Evolutionary conservation across 2,329 filamentous ascomycete genomes (phyloP), one percentile per base, ranked within the genome.

Genomic region (Fusarium albosuccineum): DNA sequence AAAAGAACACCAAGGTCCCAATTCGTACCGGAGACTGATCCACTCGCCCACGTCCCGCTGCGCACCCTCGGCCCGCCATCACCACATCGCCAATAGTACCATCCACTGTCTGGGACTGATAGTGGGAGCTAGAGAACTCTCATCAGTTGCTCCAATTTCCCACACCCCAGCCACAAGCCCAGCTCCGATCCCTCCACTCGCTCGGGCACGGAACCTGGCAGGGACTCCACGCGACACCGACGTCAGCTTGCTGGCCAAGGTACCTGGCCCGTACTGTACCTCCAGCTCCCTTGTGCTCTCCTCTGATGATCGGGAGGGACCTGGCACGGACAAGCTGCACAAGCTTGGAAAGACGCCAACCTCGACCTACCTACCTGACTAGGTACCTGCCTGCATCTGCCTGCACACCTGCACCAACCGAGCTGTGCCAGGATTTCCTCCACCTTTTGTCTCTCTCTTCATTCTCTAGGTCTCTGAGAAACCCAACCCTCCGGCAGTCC

Each of bases 351-450:
- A 56, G 60, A 66, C 52, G 54, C 64, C 60, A 51, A 49, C 46
- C 40, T 52, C 48, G 30, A 63, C 61, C 48, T 46, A n/a, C 40
- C 26, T 29, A 14, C n/a, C n/a, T n/a, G 41, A 34, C 48, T 22
- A 13, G 27, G 26, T 61, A 13, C 37, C 30, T 61, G 41, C 46
- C 39, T 39, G 53, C 40, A 17, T 17, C 44, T 56, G 52, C 52
- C 40, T 33, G 48, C 34, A 22, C 29, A 26, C 62, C 65, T 55
- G 64, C 40, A 66, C 63, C 57, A 66, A 56, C 46, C 22, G 49
- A 67, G 49, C 56, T 50, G 52, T 68, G 65, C 65, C 65, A 68
- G 61, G 66, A 53, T 68, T 68, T 63, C 62, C 51, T 68, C 66
- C 62, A 69, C 60, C 36, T 51, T 58, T 64, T 54, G 39, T 55